A percentile compares a stretch with the other conserved stretches of the same genome.
phyloP scores from a whole-genome alignment of 2,329 filamentous ascomycete species.

The Pseudomassariella vexata region DNA sequence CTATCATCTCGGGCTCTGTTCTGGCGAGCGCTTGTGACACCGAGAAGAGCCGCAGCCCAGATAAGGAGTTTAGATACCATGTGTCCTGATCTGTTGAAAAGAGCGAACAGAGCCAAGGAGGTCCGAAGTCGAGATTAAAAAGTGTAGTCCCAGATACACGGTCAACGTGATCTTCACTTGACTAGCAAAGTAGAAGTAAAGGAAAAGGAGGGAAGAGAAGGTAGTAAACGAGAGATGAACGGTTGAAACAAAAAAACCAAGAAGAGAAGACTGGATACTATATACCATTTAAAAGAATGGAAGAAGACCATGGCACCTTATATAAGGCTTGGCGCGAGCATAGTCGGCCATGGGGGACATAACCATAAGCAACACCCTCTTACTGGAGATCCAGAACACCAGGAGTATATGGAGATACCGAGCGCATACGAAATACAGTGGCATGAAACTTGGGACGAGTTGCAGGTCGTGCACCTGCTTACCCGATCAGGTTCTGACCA shows the following conservation, averaged over 20 bases:
- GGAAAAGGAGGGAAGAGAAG: conserved; percentile 1
- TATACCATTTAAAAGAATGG: neutral
- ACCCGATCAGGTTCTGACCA: too few relatives aligned
- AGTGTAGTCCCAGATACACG: conserved; percentile 3
- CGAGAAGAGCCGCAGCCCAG: conserved; percentile 1
- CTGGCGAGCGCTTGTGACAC: conserved; percentile 3
- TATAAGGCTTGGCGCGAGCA: too few relatives aligned
- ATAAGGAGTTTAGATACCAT: conserved; percentile 1
- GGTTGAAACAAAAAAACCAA: neutral
- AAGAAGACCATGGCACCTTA: neutral
- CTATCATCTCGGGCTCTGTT: neutral
- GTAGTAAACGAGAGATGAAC: conserved; percentile 1
- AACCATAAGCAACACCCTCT: too few relatives aligned
- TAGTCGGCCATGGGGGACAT: too few relatives aligned
- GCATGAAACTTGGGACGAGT: conserved; percentile 1
- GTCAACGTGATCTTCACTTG: conserved; percentile 7
- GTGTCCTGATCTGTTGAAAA: neutral
- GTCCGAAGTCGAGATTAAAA: neutral
- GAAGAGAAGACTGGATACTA: neutral
- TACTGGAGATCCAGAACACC: neutral
- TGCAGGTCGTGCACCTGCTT: too few relatives aligned
- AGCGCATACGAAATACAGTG: neutral
- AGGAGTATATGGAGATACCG: neutral
- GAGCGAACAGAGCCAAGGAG: conserved; percentile 1
- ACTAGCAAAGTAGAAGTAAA: conserved; percentile 1